These are phyloP conservation scores for Mycena galopus DNA, from an alignment of 768 basidiomycete species.

Conservation along the genomic window DNA sequence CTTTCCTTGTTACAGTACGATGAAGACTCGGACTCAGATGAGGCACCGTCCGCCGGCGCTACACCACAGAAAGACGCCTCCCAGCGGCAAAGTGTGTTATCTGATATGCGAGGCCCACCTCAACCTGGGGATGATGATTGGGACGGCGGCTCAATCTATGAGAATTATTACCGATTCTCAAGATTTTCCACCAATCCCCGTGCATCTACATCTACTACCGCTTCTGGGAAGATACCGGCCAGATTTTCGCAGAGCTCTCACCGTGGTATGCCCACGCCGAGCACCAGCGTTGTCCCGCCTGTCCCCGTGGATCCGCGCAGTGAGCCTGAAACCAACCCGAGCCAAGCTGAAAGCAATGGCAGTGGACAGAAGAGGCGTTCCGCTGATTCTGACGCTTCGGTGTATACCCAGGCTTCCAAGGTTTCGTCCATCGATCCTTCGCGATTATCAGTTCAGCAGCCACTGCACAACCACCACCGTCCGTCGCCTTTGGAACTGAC, in stretches of 20 bases:
- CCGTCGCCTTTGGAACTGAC: conserved; percentile 50
- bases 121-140: conserved; percentile 59
- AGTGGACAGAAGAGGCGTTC: conserved; percentile 38
- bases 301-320: conserved; percentile 27
- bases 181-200: conserved; percentile 64
- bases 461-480: conserved; percentile 20
- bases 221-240: conserved; percentile 42
- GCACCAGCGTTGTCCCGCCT: conserved; percentile 23
- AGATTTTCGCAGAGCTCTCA: conserved; percentile 49
- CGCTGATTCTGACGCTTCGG: conserved; percentile 50
- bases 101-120: conserved; percentile 6
- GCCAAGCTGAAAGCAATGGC: neutral
- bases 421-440: conserved; percentile 30
- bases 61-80: conserved; percentile 22
- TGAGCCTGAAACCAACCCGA: conserved; percentile 15
- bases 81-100: conserved; percentile 13
- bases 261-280: conserved; percentile 12
- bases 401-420: conserved; percentile 52
- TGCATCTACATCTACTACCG: conserved; percentile 32
- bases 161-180: conserved; percentile 79
- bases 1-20: conserved; percentile 69
- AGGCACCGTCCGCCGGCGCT: neutral
- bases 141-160: conserved; percentile 82
- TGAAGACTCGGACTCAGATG: conserved; percentile 28
- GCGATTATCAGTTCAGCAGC: conserved; percentile 23